Percentiles rank a stretch among this genome's conserved stretches.
These are phyloP conservation scores for Arthrobotrys entomopaga DNA, from an alignment of 2,329 filamentous ascomycete species.

Conservation along the genomic window DNA sequence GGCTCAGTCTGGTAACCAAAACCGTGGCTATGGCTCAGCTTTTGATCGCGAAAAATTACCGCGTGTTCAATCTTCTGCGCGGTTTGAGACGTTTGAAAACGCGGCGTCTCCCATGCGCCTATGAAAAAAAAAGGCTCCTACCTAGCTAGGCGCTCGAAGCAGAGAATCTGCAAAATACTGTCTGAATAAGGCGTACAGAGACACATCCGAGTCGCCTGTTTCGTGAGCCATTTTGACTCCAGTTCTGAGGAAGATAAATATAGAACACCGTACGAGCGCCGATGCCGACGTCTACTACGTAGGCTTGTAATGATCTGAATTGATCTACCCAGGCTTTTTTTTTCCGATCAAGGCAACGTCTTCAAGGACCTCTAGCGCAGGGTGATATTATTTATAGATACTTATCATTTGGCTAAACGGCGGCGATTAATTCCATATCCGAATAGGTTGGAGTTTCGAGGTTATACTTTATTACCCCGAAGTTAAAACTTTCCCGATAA, in stretches of 20 bases:
- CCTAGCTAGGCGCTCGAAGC: background rate
- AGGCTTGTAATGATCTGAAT: no score
- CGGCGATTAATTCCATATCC: background rate
- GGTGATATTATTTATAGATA: conserved; percentile 19
- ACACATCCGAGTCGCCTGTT: conserved; percentile 22
- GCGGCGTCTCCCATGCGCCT: conserved; percentile 30
- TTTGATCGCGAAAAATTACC: conserved; percentile 23
- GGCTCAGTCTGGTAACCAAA: no score
- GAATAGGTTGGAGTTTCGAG: conserved; percentile 14
- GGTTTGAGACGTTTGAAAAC: background rate
- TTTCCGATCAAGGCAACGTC: no score
- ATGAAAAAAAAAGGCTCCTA: background rate
- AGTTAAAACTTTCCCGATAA: no score
- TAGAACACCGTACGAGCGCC: conserved; percentile 23
- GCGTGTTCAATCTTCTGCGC: background rate
- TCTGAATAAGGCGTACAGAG: conserved; percentile 31
- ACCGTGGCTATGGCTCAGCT: background rate
- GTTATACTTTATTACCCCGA: no score
- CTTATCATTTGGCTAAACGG: background rate
- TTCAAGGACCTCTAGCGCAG: background rate
- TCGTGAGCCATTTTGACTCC: conserved; percentile 16
- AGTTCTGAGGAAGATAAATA: conserved; percentile 19
- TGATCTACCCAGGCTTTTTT: no score
- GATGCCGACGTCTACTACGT: background rate
- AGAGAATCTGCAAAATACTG: conserved; percentile 14